These are phyloP conservation scores for Fusarium sarcochroum DNA, from an alignment of 2,329 filamentous ascomycete genomes.

Conservation along the genomic window DNA sequence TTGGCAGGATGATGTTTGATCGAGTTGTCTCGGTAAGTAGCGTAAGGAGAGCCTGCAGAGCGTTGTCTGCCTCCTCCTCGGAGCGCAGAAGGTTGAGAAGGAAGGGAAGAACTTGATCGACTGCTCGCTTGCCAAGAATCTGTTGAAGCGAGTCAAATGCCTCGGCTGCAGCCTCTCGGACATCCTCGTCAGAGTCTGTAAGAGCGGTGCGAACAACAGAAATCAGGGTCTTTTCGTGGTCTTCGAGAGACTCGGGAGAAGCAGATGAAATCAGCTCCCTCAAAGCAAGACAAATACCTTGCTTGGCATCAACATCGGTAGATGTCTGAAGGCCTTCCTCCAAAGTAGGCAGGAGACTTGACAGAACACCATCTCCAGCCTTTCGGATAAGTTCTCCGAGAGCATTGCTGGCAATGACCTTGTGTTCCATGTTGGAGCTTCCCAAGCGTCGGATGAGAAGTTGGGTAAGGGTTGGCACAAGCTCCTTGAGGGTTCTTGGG, in stretches of 20 bases:
- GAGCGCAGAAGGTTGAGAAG: conserved; percentile 90
- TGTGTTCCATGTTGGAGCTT: conserved; percentile 98
- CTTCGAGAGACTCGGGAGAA: conserved; percentile 88
- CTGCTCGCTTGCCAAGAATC: conserved; percentile 91
- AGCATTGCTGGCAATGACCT: conserved; percentile 97
- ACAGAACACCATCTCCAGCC: conserved; percentile 92
- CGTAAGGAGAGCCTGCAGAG: conserved; percentile 91
- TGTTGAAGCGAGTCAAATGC: conserved; percentile 96
- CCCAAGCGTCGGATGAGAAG: conserved; percentile 94
- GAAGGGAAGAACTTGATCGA: conserved; percentile 95
- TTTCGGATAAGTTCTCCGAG: conserved; percentile 97
- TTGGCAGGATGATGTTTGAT: conserved; percentile 96
- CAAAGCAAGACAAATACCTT: conserved; percentile 97
- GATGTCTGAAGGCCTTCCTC: conserved; percentile 91
- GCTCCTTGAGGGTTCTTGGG: conserved; percentile 92
- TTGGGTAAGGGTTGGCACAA: conserved; percentile 94
- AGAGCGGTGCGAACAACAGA: conserved; percentile 93
- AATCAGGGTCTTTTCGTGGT: conserved; percentile 95
- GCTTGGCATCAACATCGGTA: conserved; percentile 91
- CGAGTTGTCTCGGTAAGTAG: conserved; percentile 93
- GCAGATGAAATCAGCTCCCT: conserved; percentile 94
- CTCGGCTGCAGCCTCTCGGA: conserved; percentile 95
- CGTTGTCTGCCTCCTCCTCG: conserved; percentile 90
- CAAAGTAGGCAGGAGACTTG: conserved; percentile 88
- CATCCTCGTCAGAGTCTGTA: conserved; percentile 89